Base-by-base conservation (phyloP, 1,284 basidiomycete species). In the Sanghuangporus weigelae region DNA sequence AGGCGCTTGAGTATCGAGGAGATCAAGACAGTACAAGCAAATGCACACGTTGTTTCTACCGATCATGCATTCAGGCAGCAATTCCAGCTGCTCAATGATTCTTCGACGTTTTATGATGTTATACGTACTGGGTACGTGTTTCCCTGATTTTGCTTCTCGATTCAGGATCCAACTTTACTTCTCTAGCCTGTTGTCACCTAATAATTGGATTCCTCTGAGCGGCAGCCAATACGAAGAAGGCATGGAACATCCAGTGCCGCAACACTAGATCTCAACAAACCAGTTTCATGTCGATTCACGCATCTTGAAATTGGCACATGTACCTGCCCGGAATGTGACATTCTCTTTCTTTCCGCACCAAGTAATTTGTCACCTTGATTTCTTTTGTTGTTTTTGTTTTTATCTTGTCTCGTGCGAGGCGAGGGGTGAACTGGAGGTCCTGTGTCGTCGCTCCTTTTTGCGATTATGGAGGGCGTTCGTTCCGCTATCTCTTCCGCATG, bases 11-110 rank as follows among this genome's bases (percentile, higher is more conserved):
- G 44, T 36, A 35, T 57, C 8, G 63, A 64, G 31, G 63, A 60
- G 23, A 58, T 64, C n/a, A 64, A 59, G 48, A n/a, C 59, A 31
- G 56, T 64, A 4, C 63, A 64, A 46, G n/a, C 59, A 16, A 57
- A 64, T 38, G 21, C 46, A n/a, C 53, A 38, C 19, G 36, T 44
- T 19, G 38, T 57, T 38, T 5, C 46, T 7, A 19, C 53, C 12
- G 48, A 61, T 21, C 53, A 16, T 31, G 31, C 38, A 23, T 40
- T 38, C 11, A 56, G 59, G 16, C 59, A 61, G 39, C 53, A 57
- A 35, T 57, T 61, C 48, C 59, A 58, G 39, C 21, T 51, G 26
- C 59, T 64, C 7, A 61, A 64, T 26, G 63, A 64, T 35, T 50
- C 51, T 26, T 64, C 63, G 12, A 64, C 63, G 11, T 53, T 64